phyloP scores from a whole-genome alignment of 139 green algal genomes.

The Coccomyxa sp. region DNA sequence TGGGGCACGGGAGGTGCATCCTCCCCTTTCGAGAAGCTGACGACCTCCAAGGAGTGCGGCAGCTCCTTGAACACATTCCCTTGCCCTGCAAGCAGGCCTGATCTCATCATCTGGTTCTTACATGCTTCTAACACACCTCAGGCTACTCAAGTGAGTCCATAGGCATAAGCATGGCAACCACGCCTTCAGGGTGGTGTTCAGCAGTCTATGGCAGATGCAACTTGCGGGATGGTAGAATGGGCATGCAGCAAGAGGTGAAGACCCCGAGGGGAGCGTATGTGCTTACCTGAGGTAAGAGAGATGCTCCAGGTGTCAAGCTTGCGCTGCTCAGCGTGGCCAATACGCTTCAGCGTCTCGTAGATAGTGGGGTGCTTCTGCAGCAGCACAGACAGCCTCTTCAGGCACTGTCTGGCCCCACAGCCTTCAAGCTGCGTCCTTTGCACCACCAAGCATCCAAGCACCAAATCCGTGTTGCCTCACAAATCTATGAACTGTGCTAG shows the following conservation, averaged over 20 bases:
- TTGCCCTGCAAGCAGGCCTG: constrained; percentile 7
- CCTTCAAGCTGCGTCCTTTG: not conserved
- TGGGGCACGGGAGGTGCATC: too few species aligned
- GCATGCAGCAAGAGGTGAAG: too few species aligned
- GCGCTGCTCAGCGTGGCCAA: constrained; percentile 31
- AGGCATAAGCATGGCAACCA: too few species aligned
- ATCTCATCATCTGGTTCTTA: too few species aligned
- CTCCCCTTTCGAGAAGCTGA: too few species aligned
- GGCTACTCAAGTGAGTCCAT: too few species aligned
- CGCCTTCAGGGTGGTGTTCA: too few species aligned
- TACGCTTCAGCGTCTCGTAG: constrained; percentile 62
- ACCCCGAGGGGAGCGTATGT: too few species aligned
- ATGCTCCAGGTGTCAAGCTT: constrained; percentile 42
- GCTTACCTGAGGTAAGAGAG: constrained; percentile 17
- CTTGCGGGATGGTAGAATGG: too few species aligned
- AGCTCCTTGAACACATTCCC: constrained; percentile 32
- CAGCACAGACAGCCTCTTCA: not conserved
- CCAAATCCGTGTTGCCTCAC: not conserved
- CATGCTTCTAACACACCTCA: too few species aligned
- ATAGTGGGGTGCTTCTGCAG: constrained; percentile 32
- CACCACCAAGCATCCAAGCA: not conserved
- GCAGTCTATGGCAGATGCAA: too few species aligned
- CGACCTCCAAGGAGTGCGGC: constrained; percentile 36
- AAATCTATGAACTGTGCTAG: too few species aligned
- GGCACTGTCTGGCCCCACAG: not conserved